phyloP scores from a whole-genome alignment of 805 yeast genomes.

The Debaryomyces hansenii region DNA sequence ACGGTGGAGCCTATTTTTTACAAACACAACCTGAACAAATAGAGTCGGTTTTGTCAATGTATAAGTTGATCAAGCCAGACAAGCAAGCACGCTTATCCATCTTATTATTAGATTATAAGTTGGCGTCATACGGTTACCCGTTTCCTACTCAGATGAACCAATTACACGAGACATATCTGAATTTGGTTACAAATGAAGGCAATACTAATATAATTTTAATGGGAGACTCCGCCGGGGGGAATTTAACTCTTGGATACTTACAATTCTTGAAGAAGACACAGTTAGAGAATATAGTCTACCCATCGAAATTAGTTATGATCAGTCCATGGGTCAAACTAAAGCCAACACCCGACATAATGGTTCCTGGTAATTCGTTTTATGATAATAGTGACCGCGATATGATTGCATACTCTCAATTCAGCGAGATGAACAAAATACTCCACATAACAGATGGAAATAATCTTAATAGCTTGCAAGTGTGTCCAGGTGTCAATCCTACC shows the following conservation, averaged over 20 bases:
- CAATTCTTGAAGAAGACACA: conserved; percentile 20
- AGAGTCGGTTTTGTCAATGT: conserved; percentile 26
- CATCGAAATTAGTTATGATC: conserved; percentile 25
- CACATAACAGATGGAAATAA: conserved; percentile 14
- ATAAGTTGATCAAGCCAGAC: conserved; percentile 25
- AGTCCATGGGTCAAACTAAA: conserved; percentile 41
- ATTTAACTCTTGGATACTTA: conserved; percentile 30
- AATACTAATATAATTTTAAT: conserved; percentile 29
- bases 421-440: not conserved
- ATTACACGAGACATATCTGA: conserved; percentile 25
- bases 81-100: conserved; percentile 19
- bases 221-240: conserved; percentile 48
- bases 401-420: conserved; percentile 7
- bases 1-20: conserved; percentile 42
- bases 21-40: conserved; percentile 31
- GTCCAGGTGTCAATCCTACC: conserved; percentile 27
- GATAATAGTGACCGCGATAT: conserved; percentile 26
- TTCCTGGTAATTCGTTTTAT: conserved; percentile 33
- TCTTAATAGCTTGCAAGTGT: conserved; percentile 12
- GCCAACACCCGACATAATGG: conserved; percentile 18
- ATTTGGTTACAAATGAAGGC: conserved; percentile 18
- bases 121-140: conserved; percentile 28
- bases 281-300: conserved; percentile 18
- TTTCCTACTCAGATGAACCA: conserved; percentile 35
- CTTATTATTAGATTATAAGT: conserved; percentile 30